Conservation (phyloP, 306 rosid genomes). For the Acacia acuminata region DNA sequence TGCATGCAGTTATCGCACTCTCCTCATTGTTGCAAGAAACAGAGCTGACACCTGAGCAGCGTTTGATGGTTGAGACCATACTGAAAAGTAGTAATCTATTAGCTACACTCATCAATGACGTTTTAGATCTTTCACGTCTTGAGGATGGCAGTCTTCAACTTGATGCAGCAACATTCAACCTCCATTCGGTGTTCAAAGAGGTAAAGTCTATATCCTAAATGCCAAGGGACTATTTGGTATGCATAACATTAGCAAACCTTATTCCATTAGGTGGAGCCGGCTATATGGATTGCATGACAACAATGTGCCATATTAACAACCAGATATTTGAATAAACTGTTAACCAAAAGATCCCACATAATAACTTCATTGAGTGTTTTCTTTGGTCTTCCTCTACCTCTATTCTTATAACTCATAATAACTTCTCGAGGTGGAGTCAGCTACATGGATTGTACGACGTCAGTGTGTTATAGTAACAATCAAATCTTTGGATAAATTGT, state of each 20-base stretch:
- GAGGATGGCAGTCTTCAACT: slow-evolving; percentile 98
- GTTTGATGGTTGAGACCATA: slow-evolving; percentile 92
- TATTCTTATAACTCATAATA: background rate
- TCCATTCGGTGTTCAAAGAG: slow-evolving; percentile 84
- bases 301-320: too few species aligned
- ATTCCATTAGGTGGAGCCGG: too few species aligned
- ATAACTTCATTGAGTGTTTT: too few species aligned
- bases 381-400: background rate
- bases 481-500: background rate
- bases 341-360: too few species aligned
- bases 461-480: too few species aligned
- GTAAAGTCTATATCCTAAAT: slow-evolving; percentile 32
- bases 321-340: too few species aligned
- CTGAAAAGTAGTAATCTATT: slow-evolving; percentile 90
- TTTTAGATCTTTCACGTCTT: slow-evolving; percentile 93
- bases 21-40: slow-evolving; percentile 96
- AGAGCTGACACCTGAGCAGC: slow-evolving; percentile 87
- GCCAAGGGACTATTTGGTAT: background rate
- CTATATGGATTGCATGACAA: too few species aligned
- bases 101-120: slow-evolving; percentile 91
- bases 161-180: slow-evolving; percentile 70
- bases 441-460: background rate
- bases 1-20: slow-evolving; percentile 98
- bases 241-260: background rate
- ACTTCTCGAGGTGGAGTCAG: too few species aligned